Percentiles rank a stretch among this genome's conserved stretches.
These are phyloP conservation scores for Puccinia hordei DNA, from an alignment of 1,284 basidiomycete species.

Conservation along the genomic window DNA sequence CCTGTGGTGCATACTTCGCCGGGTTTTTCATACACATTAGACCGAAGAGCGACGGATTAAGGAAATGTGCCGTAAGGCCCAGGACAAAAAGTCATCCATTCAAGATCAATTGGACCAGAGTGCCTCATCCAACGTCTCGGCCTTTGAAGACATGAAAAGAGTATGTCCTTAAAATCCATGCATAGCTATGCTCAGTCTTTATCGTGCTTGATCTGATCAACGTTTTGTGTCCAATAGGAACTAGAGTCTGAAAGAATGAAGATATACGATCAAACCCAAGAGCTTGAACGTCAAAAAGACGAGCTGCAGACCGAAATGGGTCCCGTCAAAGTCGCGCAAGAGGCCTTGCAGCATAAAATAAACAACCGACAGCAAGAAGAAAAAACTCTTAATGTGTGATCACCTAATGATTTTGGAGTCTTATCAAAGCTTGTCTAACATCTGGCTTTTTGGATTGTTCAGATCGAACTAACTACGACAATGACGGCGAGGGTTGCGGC, in stretches of 20 bases:
- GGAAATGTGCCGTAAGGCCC: constrained; percentile 53
- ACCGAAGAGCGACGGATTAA: constrained; percentile 11
- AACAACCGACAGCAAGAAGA: constrained; percentile 23
- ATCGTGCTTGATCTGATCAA: background rate
- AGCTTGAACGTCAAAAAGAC: constrained; percentile 1
- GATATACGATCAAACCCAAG: constrained; percentile 19
- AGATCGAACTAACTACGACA: constrained; percentile 14
- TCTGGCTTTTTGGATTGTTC: background rate
- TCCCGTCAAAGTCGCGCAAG: constrained; percentile 22
- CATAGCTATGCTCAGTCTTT: background rate
- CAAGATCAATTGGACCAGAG: constrained; percentile 72
- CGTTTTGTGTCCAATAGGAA: constrained; percentile 12
- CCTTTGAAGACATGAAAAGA: constrained; percentile 65
- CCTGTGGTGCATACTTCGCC: background rate
- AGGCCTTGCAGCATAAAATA: constrained; percentile 7
- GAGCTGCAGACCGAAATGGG: background rate
- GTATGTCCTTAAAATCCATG: background rate
- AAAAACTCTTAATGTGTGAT: constrained; percentile 12
- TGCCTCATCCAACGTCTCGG: constrained; percentile 71
- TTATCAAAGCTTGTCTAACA: constrained; percentile 1
- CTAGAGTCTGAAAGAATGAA: constrained; percentile 12
- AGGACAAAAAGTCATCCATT: constrained; percentile 60
- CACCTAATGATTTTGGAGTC: background rate
- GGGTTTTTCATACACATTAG: background rate
- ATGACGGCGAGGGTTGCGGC: background rate